Evolutionary conservation across 1,284 basidiomycete species (phyloP).

Genomic region (Xerocomus amazonicus): DNA sequence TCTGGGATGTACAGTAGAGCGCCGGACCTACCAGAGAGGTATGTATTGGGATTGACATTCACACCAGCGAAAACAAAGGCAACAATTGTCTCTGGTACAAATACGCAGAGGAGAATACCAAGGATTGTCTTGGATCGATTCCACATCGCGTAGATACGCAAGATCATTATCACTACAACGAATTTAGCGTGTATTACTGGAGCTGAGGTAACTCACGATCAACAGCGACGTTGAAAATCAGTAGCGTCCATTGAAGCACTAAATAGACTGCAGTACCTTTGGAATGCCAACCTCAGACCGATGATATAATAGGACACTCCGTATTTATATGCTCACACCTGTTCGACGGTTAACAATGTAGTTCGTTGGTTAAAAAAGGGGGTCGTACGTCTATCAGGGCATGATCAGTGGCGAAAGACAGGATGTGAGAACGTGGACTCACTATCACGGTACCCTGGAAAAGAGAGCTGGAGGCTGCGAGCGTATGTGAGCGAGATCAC

Average conservation of each 20-base stretch:
- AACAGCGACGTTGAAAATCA: constrained; percentile 1
- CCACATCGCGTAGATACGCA: constrained; percentile 19
- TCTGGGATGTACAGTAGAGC: no score
- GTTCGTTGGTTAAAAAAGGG: neutral
- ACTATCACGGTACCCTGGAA: neutral
- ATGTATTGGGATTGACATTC: neutral
- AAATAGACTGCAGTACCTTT: constrained; percentile 3
- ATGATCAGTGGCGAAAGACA: neutral
- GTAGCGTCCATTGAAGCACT: neutral
- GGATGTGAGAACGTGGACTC: neutral
- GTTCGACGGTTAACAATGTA: neutral
- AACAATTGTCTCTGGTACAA: neutral
- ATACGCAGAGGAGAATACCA: neutral
- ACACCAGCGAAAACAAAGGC: neutral
- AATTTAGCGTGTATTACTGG: neutral
- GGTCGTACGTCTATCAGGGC: neutral
- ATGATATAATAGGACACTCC: rapidly evolving
- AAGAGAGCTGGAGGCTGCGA: neutral
- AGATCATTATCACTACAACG: constrained; percentile 16
- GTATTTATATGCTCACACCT: neutral
- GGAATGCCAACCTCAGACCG: neutral
- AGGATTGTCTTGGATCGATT: constrained; percentile 10
- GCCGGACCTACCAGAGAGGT: constrained; percentile 2
- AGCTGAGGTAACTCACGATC: constrained; percentile 8
- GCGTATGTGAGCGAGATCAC: neutral